Evolutionary conservation across 1,284 basidiomycete genomes (phyloP).

Genomic region (Leccinum pallidistipes): DNA sequence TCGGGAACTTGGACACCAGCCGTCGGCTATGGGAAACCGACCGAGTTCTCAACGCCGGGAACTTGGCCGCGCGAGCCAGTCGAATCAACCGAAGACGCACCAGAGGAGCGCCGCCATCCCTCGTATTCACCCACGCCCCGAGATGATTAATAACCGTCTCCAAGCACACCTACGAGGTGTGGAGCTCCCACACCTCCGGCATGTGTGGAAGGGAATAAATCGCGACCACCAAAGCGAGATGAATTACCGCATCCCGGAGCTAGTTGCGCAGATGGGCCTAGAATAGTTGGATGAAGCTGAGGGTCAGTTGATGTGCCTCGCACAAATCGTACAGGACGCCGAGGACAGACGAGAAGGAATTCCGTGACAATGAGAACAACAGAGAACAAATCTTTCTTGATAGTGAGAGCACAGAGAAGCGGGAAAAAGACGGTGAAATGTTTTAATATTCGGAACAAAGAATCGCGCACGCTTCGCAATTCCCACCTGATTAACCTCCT

Average conservation of each 20-base stretch:
- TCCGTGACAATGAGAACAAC: constrained; percentile 62
- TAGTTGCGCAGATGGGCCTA: constrained; percentile 28
- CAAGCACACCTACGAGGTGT: neutral
- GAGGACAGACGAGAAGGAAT: constrained; percentile 65
- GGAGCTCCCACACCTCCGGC: constrained; percentile 4
- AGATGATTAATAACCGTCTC: too few species aligned
- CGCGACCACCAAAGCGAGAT: constrained; percentile 26
- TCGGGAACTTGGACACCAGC: too few species aligned
- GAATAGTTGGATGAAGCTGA: constrained; percentile 57
- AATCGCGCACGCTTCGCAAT: constrained; percentile 28
- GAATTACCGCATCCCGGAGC: constrained; percentile 26
- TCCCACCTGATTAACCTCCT: constrained; percentile 24
- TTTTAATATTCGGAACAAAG: constrained; percentile 47
- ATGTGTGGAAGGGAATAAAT: constrained; percentile 20
- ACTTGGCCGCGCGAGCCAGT: too few species aligned
- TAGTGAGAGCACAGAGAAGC: constrained; percentile 55
- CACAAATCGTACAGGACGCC: constrained; percentile 50
- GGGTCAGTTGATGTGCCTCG: constrained; percentile 45
- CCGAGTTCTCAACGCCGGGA: too few species aligned
- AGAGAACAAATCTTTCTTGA: constrained; percentile 61
- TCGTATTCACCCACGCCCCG: too few species aligned
- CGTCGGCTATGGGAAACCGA: too few species aligned
- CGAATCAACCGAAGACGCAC: too few species aligned
- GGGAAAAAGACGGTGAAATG: constrained; percentile 52
- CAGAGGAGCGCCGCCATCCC: too few species aligned